Evolutionary conservation across 768 basidiomycete genomes (phyloP).

Genomic region (Amanita inopinata): DNA sequence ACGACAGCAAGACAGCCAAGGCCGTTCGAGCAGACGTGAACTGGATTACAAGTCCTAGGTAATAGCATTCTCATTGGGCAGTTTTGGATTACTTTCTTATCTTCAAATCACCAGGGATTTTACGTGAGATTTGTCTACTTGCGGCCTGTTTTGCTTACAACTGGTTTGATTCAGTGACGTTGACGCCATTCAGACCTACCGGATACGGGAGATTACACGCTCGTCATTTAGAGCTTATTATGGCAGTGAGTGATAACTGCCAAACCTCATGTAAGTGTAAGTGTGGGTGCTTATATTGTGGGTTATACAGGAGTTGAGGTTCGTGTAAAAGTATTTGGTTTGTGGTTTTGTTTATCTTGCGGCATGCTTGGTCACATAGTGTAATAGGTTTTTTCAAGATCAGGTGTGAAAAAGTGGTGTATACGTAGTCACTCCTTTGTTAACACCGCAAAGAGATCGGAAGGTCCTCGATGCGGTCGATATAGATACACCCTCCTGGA

Average conservation of each 20-base stretch:
- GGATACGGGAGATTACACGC: constrained; percentile 53
- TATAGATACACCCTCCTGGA: constrained; percentile 69
- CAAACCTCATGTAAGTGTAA: background rate
- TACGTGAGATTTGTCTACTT: constrained; percentile 38
- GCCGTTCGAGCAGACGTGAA: constrained; percentile 70
- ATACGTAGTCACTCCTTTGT: background rate
- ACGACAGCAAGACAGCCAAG: constrained; percentile 65
- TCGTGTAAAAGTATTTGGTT: constrained; percentile 66
- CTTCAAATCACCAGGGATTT: constrained; percentile 42
- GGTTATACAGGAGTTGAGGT: constrained; percentile 45
- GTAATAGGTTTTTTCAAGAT: constrained; percentile 70
- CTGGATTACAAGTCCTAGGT: constrained; percentile 73
- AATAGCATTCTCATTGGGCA: constrained; percentile 6
- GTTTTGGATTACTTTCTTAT: background rate
- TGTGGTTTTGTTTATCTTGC: constrained; percentile 14
- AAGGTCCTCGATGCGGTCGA: constrained; percentile 70
- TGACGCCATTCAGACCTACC: constrained; percentile 66
- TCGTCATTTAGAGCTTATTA: constrained; percentile 42
- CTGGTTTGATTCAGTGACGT: constrained; percentile 41
- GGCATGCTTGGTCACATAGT: background rate
- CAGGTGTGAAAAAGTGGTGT: constrained; percentile 28
- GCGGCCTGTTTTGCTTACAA: background rate
- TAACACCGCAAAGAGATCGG: constrained; percentile 34
- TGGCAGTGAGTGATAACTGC: constrained; percentile 43
- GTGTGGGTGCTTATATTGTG: background rate